Evolutionary conservation across 331 rosid species (phyloP), one percentile per base, ranked within the genome.

Genomic region (Cucumis variabilis): DNA sequence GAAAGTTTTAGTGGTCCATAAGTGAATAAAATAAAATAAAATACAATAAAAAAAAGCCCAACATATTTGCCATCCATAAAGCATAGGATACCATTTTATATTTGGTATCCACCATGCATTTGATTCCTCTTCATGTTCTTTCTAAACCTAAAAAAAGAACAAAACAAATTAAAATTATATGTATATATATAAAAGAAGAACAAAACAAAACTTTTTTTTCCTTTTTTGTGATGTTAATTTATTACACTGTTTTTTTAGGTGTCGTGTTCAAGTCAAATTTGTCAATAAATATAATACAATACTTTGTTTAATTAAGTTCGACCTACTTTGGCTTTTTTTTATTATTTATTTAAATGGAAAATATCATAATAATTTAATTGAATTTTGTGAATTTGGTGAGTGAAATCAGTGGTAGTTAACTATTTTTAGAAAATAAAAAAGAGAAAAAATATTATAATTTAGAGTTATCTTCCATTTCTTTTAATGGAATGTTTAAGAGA

Each of bases 21-120:
- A 55, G 15, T 81, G 9, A 79, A 24, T 78, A 78, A 50, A 51
- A 24, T 19, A 62, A 19, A 62, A 62, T 37, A 37, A 37, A 33
- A 33, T 33, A 33, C 37, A 33, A 33, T 33, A 33, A 33, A 33
- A 33, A 37, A 37, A 37, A 23, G 50, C 7, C 16, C 46, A 50
- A 51, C 46, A 24, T 51, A 78, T 25, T 78, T 51, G 46, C 15
- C 46, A 51, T 79, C 46, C 66, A 51, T 55, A 6, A 81, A 81
- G 85, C 51, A 81, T 58, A 53, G 85, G 70, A 81, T 81, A 58
- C 70, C 69, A 8, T 23, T 19, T 53, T 53, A 0, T 51, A 79
- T 79, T 81, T 55, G 70, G 85, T 58, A 81, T 81, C 85, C 70
- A 81, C 70, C 85, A 81, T 28, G 69, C 85, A 81, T 53, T 81